phyloP scores from a whole-genome alignment of 2,329 filamentous ascomycete species.

The Colletotrichum tropicale region DNA sequence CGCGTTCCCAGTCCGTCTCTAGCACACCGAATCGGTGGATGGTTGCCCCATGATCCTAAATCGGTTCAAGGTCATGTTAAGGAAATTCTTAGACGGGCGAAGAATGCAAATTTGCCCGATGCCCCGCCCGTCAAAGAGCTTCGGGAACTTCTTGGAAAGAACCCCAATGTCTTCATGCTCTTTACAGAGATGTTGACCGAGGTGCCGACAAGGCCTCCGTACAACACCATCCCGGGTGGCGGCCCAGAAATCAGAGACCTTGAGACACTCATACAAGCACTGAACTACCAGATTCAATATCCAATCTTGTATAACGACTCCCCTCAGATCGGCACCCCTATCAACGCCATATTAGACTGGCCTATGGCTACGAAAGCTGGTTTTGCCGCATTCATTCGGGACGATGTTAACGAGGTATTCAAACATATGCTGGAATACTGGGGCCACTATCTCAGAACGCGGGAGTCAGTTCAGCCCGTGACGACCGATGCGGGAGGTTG shows the following conservation, averaged over 20 bases:
- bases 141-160: too few relatives aligned
- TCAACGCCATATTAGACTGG: not conserved
- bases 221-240: not conserved
- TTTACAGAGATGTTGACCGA: not conserved
- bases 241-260: not conserved
- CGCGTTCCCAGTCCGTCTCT: too few relatives aligned
- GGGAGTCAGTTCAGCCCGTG: too few relatives aligned
- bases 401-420: not conserved
- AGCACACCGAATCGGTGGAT: too few relatives aligned
- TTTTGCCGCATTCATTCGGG: not conserved
- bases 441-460: too few relatives aligned
- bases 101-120: too few relatives aligned
- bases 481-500: not conserved
- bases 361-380: not conserved
- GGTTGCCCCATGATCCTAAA: too few relatives aligned
- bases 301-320: too few relatives aligned
- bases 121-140: too few relatives aligned
- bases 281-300: not conserved
- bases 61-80: too few relatives aligned
- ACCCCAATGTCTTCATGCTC: not conserved
- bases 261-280: not conserved
- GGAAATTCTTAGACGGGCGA: too few relatives aligned
- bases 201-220: not conserved
- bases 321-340: not conserved
- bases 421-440: not conserved